A percentile compares a stretch with the other conserved stretches of the same genome.
phyloP scores from a whole-genome alignment of 2,329 filamentous ascomycete species.

The Aspergillus sp. region DNA sequence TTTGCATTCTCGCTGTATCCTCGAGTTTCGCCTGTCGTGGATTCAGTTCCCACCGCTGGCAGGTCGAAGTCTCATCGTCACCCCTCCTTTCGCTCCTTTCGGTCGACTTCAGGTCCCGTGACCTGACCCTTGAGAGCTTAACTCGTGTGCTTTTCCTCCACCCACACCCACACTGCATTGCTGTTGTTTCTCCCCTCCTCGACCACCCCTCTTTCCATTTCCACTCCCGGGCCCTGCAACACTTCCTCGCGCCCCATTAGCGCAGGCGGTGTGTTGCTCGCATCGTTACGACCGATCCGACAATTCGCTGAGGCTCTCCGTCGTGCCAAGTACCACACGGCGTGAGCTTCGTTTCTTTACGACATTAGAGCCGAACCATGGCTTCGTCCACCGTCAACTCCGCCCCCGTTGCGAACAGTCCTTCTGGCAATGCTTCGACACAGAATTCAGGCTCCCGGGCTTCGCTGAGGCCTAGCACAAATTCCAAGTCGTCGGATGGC shows the following conservation, averaged over 20 bases:
- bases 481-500: slow-evolving; percentile 52
- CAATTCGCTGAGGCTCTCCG: slow-evolving; percentile 29
- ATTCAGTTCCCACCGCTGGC: neutral
- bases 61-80: slow-evolving; percentile 11
- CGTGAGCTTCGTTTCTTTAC: slow-evolving; percentile 31
- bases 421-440: slow-evolving; percentile 37
- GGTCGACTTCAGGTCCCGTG: slow-evolving; percentile 14
- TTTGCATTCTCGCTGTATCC: neutral
- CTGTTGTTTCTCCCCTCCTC: neutral
- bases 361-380: slow-evolving; percentile 35
- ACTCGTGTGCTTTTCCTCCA: slow-evolving; percentile 12
- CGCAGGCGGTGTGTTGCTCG: slow-evolving; percentile 43
- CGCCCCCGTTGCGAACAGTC: slow-evolving; percentile 35
- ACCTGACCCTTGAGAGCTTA: slow-evolving; percentile 12
- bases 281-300: slow-evolving; percentile 28
- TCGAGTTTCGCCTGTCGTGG: neutral
- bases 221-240: slow-evolving; percentile 10
- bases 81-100: slow-evolving; percentile 10
- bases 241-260: slow-evolving; percentile 21
- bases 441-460: slow-evolving; percentile 41
- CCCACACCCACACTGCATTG: slow-evolving; percentile 9
- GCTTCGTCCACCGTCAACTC: slow-evolving; percentile 45
- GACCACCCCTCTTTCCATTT: slow-evolving; percentile 4
- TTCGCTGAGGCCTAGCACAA: slow-evolving; percentile 52
- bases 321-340: slow-evolving; percentile 38